Percentiles rank a stretch among this genome's conserved stretches.
Evolutionary conservation across 768 basidiomycete genomes (phyloP).

Genomic region (Russula abietina): DNA sequence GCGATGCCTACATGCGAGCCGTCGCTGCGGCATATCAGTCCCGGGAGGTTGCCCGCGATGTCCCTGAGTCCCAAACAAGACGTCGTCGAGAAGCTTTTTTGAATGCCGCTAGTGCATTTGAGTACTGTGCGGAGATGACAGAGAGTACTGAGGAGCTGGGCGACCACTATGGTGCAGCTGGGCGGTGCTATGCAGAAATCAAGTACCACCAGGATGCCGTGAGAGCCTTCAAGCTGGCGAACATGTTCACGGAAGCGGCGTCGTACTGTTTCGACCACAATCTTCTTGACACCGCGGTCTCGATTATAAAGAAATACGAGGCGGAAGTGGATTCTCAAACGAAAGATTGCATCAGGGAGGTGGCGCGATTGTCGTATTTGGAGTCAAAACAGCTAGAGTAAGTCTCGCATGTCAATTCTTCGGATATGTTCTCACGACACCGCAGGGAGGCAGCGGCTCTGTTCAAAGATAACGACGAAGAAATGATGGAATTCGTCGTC

Average conservation of each 20-base stretch:
- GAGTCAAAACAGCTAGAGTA: conserved; percentile 10
- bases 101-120: neutral
- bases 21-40: conserved; percentile 6
- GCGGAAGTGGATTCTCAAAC: neutral
- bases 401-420: neutral
- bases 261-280: conserved; percentile 20
- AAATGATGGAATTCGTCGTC: conserved; percentile 51
- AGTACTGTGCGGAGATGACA: neutral
- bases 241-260: conserved; percentile 15
- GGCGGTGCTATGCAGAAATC: conserved; percentile 14
- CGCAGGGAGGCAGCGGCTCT: conserved; percentile 43
- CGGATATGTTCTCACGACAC: neutral
- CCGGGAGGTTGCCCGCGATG: conserved; percentile 11
- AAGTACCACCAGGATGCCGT: neutral
- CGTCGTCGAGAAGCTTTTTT: conserved; percentile 8
- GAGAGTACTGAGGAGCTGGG: neutral
- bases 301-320: conserved; percentile 6
- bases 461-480: conserved; percentile 48
- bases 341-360: conserved; percentile 18
- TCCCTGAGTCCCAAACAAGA: neutral
- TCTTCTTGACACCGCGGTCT: conserved; percentile 7
- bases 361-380: conserved; percentile 11
- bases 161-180: conserved; percentile 1
- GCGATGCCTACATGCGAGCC: neutral
- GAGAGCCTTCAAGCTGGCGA: conserved; percentile 4